Conservation (phyloP, 768 basidiomycete species). For the Pleurotus tuber-regium region DNA sequence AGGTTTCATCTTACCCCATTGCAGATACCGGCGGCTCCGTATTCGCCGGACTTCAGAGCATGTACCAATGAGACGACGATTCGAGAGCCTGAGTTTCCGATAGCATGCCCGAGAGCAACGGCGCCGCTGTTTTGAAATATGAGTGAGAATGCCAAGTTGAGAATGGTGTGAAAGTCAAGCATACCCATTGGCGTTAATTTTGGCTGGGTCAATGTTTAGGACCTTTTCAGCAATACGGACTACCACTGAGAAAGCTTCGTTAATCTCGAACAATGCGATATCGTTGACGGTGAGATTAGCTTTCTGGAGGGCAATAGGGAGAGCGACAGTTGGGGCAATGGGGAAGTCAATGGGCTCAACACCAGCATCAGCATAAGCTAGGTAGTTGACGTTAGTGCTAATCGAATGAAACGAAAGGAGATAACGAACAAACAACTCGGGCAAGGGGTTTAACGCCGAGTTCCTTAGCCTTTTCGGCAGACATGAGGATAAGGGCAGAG, state of each 20-base stretch:
- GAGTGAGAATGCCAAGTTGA: slow-evolving; percentile 8
- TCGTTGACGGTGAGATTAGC: slow-evolving; percentile 83
- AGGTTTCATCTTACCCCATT: slow-evolving; percentile 72
- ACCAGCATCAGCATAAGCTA: slow-evolving; percentile 96
- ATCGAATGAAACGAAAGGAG: slow-evolving; percentile 3
- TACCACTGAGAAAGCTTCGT: slow-evolving; percentile 97
- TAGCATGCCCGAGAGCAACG: slow-evolving; percentile 93
- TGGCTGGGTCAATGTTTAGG: slow-evolving; percentile 77
- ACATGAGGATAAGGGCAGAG: slow-evolving; percentile 92
- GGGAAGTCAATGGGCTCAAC: slow-evolving; percentile 98
- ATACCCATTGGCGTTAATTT: slow-evolving; percentile 88
- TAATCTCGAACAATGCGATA: slow-evolving; percentile 92
- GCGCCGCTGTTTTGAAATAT: slow-evolving; percentile 73
- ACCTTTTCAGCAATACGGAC: slow-evolving; percentile 89
- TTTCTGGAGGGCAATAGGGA: slow-evolving; percentile 84
- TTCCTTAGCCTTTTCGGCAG: slow-evolving; percentile 88
- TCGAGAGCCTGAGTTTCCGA: slow-evolving; percentile 93
- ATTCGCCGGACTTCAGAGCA: slow-evolving; percentile 88
- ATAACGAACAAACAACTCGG: slow-evolving; percentile 81
- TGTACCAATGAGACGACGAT: slow-evolving; percentile 93
- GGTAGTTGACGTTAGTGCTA: slow-evolving; percentile 13
- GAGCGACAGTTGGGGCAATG: slow-evolving; percentile 85
- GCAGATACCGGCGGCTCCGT: slow-evolving; percentile 95
- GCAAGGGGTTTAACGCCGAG: slow-evolving; percentile 92
- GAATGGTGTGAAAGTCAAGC: slow-evolving; percentile 23